phyloP scores from a whole-genome alignment of 495 filamentous ascomycete species.

The Podospora comata region DNA sequence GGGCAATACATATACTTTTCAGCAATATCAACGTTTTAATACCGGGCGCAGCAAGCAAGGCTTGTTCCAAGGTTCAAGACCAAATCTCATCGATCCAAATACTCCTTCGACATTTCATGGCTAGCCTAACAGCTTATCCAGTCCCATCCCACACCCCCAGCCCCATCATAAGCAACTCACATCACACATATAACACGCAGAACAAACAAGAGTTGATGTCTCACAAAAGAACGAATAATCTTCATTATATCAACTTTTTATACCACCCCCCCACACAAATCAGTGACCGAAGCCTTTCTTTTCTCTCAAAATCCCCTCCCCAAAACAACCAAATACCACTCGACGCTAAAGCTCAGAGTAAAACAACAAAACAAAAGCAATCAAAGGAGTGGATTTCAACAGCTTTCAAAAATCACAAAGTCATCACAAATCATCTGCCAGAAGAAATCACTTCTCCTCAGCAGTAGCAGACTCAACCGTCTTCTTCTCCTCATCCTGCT shows the following conservation, averaged over 20 bases:
- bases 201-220: not conserved
- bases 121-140: too few relatives aligned
- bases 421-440: not conserved
- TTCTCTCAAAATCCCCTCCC: not conserved
- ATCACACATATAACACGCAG: not conserved
- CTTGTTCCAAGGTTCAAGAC: not conserved
- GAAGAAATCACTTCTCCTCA: slow-evolving; percentile 23
- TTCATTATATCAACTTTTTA: not conserved
- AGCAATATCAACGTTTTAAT: too few relatives aligned
- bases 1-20: too few relatives aligned
- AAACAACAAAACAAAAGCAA: not conserved
- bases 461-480: slow-evolving; percentile 38
- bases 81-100: not conserved
- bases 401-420: not conserved
- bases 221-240: not conserved
- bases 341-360: not conserved
- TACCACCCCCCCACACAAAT: slow-evolving; percentile 2
- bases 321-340: not conserved
- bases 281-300: not conserved
- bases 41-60: too few relatives aligned
- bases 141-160: too few relatives aligned
- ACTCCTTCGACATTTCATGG: too few relatives aligned
- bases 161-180: too few relatives aligned
- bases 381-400: not conserved
- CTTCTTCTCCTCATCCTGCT: slow-evolving; percentile 33